A percentile compares a stretch with the other conserved stretches of the same genome.
phyloP scores from a whole-genome alignment of 345 rosid species.

The Melaleuca alternifolia region DNA sequence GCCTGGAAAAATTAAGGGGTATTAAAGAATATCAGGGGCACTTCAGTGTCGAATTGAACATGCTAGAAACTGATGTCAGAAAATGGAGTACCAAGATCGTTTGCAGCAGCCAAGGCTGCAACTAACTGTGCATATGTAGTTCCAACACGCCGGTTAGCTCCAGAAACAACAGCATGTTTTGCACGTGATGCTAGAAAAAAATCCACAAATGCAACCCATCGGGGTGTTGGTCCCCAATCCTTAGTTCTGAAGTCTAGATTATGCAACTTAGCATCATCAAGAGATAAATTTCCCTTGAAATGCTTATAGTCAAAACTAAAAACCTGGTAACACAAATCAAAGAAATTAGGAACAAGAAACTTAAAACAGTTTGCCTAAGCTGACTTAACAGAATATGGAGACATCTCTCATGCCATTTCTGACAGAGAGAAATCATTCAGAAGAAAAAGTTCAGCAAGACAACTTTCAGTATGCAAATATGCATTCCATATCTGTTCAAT shows the following conservation, averaged over 20 bases:
- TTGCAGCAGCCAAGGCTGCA: slow-evolving; percentile 85
- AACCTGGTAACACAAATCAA: slow-evolving; percentile 37
- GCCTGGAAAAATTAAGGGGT: slow-evolving; percentile 26
- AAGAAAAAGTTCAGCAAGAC: not conserved
- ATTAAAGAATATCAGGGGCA: not conserved
- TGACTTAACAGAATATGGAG: not conserved
- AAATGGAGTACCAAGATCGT: slow-evolving; percentile 45
- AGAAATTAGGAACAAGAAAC: not conserved
- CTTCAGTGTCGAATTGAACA: not conserved
- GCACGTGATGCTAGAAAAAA: slow-evolving; percentile 93
- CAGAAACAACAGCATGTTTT: slow-evolving; percentile 63
- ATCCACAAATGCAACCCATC: slow-evolving; percentile 99
- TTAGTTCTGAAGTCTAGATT: slow-evolving; percentile 59
- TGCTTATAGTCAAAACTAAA: slow-evolving; percentile 66
- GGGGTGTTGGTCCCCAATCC: slow-evolving; percentile 99
- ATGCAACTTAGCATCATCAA: slow-evolving; percentile 17
- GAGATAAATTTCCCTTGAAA: slow-evolving; percentile 54
- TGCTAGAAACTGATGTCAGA: not conserved
- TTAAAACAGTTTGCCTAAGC: not conserved
- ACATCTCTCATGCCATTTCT: not conserved
- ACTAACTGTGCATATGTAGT: slow-evolving; percentile 90
- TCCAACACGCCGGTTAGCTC: slow-evolving; percentile 87
- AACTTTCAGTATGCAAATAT: not conserved
- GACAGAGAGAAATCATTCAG: not conserved
- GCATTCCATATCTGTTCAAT: not conserved